Evolutionary conservation across 495 filamentous ascomycete genomes (phyloP).

Genomic region (Physcia stellaris): DNA sequence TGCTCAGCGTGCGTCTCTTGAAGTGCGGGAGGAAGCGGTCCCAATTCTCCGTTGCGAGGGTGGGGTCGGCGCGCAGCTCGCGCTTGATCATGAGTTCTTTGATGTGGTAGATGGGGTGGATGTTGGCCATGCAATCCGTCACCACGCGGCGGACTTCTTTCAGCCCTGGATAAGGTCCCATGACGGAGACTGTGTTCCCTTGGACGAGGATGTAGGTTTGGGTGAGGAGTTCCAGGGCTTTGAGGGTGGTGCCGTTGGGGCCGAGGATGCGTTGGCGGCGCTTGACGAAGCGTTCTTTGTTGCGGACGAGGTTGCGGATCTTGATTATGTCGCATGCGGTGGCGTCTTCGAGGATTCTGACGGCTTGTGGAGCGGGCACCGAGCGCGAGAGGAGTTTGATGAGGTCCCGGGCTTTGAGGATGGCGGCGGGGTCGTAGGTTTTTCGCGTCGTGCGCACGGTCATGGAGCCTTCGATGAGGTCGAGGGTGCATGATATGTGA

Average conservation of each 20-base stretch:
- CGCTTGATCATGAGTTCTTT: constrained; percentile 99
- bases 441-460: constrained; percentile 88
- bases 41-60: constrained; percentile 78
- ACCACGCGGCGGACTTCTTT: constrained; percentile 86
- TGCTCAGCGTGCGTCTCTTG: constrained; percentile 86
- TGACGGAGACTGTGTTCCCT: constrained; percentile 85
- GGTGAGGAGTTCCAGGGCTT: constrained; percentile 91
- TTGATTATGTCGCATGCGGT: constrained; percentile 89
- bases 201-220: constrained; percentile 90
- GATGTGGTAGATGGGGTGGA: constrained; percentile 86
- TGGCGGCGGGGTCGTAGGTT: constrained; percentile 87
- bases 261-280: constrained; percentile 84
- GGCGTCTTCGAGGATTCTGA: constrained; percentile 89
- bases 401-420: constrained; percentile 86
- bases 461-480: constrained; percentile 94
- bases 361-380: constrained; percentile 78
- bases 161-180: constrained; percentile 83
- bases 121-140: constrained; percentile 93
- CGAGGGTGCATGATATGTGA: constrained; percentile 75
- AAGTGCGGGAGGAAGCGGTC: constrained; percentile 94
- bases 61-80: constrained; percentile 91
- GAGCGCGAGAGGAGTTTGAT: constrained; percentile 86
- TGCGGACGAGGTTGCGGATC: constrained; percentile 75
- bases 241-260: constrained; percentile 70
- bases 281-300: constrained; percentile 97